A percentile compares a stretch with the other conserved stretches of the same genome.
Conservation (phyloP, 1,284 basidiomycete species). For the Microbotryum scabiosae region DNA sequence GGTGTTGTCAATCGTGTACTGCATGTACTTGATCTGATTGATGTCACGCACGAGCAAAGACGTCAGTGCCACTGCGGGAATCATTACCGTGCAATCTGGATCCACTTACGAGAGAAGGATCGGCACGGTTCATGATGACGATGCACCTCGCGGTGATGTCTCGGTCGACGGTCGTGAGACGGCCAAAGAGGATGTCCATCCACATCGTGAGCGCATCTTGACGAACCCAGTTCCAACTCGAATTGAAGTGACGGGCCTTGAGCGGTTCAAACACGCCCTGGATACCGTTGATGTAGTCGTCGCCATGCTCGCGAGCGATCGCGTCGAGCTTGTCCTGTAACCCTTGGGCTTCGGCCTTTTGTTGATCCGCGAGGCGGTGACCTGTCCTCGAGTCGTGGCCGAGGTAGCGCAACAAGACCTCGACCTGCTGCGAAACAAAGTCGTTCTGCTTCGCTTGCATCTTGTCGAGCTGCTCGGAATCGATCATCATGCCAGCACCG, state of each 20-base stretch:
- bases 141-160: constrained; percentile 92
- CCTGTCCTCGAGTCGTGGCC: constrained; percentile 85
- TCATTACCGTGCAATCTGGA: neutral
- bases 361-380: constrained; percentile 76
- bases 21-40: constrained; percentile 63
- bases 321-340: constrained; percentile 82
- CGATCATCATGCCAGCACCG: constrained; percentile 55
- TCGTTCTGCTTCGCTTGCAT: constrained; percentile 89
- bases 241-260: constrained; percentile 96
- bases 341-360: constrained; percentile 61
- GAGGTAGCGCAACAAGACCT: constrained; percentile 92
- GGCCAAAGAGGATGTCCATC: constrained; percentile 94
- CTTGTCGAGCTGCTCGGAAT: constrained; percentile 95
- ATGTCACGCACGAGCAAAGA: neutral
- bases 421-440: constrained; percentile 86
- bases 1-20: constrained; percentile 81
- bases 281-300: constrained; percentile 87
- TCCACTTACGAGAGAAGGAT: constrained; percentile 61
- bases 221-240: constrained; percentile 98
- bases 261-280: constrained; percentile 85
- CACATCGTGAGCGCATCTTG: constrained; percentile 83
- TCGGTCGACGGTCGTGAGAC: constrained; percentile 77
- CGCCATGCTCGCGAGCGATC: constrained; percentile 82
- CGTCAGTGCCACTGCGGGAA: neutral
- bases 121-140: constrained; percentile 92